Conservation (phyloP, 2,329 filamentous ascomycete species). For the Exophiala calicioides region DNA sequence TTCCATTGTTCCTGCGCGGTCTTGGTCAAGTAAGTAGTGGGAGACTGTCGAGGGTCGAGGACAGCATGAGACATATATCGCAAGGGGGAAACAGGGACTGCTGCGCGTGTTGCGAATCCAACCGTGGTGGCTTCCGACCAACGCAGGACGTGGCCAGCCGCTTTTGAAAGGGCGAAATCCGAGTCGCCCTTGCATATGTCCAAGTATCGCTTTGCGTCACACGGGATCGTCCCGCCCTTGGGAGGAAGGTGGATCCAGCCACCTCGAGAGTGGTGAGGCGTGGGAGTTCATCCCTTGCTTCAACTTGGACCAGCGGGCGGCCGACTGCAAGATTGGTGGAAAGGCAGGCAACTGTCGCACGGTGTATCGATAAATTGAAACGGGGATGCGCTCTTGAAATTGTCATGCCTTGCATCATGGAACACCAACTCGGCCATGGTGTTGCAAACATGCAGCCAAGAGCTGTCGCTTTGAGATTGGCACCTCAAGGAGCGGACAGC, state of each 20-base stretch:
- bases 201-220: constrained; percentile 7
- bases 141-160: constrained; percentile 7
- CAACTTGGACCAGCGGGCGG: neutral
- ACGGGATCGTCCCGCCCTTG: constrained; percentile 6
- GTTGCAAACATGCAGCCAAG: constrained; percentile 10
- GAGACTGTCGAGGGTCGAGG: constrained; percentile 2
- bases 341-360: too few species aligned
- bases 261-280: constrained; percentile 1
- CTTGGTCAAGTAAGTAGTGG: constrained; percentile 8
- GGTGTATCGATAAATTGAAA: constrained; percentile 5
- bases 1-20: constrained; percentile 11
- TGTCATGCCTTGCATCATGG: constrained; percentile 25
- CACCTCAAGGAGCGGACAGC: constrained; percentile 3
- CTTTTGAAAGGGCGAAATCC: constrained; percentile 3
- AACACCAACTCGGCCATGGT: constrained; percentile 9
- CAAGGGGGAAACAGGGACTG: constrained; percentile 4
- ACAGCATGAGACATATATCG: constrained; percentile 19
- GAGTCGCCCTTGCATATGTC: constrained; percentile 19
- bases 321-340: neutral
- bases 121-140: constrained; percentile 11
- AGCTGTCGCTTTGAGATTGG: constrained; percentile 18
- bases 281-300: constrained; percentile 22
- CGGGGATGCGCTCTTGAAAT: constrained; percentile 16
- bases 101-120: constrained; percentile 21
- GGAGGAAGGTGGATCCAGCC: constrained; percentile 12